A percentile compares a stretch with the other conserved stretches of the same genome.
Evolutionary conservation across 2,329 filamentous ascomycete genomes (phyloP).

Genomic region (Diaporthe australafricana): DNA sequence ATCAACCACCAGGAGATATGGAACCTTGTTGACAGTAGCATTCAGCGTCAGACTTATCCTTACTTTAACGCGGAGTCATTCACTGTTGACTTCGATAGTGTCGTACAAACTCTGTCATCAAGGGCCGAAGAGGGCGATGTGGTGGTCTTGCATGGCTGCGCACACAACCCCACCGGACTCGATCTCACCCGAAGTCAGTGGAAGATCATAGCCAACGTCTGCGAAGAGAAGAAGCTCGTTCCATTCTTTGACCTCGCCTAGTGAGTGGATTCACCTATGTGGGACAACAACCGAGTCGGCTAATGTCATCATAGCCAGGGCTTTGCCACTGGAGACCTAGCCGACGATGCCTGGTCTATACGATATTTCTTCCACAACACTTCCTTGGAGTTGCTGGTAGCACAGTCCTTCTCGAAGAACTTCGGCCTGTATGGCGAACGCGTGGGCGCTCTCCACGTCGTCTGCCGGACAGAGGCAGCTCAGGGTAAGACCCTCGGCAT

Average conservation of each 20-base stretch:
- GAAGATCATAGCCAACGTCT: not conserved
- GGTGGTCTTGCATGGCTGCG: not conserved
- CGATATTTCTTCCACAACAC: not conserved
- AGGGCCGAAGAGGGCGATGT: not conserved
- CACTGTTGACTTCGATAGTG: not conserved
- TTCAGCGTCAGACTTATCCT: not conserved
- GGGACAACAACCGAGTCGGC: not conserved
- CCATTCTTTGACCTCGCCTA: slow-evolving; percentile 3
- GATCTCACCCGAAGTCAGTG: not conserved
- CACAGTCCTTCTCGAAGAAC: not conserved
- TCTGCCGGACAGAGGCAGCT: not conserved
- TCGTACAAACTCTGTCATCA: not conserved
- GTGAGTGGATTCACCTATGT: not conserved
- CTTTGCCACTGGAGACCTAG: not conserved
- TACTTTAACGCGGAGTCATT: not conserved
- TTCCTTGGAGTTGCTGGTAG: not conserved
- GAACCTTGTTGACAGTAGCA: not conserved
- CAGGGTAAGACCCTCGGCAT: not conserved
- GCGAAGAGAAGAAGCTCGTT: not conserved
- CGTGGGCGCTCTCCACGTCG: not conserved
- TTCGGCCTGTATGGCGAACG: no score
- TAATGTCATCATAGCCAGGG: not conserved
- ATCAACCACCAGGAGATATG: slow-evolving; percentile 7
- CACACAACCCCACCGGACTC: not conserved
- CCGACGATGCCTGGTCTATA: not conserved